A percentile compares a stretch with the other conserved stretches of the same genome.
phyloP scores from a whole-genome alignment of 148 eudicot genomes.

The Oxyria digyna region DNA sequence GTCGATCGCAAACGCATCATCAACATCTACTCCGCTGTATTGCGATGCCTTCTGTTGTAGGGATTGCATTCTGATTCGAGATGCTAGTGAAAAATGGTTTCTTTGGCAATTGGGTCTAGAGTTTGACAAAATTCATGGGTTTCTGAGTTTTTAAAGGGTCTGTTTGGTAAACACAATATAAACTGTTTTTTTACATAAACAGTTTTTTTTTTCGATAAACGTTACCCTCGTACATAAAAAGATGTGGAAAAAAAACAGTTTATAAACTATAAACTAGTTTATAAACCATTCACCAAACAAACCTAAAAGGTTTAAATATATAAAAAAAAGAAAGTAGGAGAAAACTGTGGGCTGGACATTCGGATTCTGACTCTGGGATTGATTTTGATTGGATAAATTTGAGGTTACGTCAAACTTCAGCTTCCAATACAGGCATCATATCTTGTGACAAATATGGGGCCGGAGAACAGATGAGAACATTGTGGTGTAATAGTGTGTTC shows the following conservation, averaged over 20 bases:
- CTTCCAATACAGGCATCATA: too few species aligned
- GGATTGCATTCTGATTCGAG: constrained; percentile 43
- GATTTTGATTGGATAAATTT: not conserved
- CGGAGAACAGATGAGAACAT: not conserved
- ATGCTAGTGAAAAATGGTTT: not conserved
- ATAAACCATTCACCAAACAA: too few species aligned
- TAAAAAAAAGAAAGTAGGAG: not conserved
- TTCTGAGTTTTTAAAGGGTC: not conserved
- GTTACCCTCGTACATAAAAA: too few species aligned
- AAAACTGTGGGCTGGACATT: constrained; percentile 1
- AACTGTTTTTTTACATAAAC: too few species aligned
- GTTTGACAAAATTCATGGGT: not conserved
- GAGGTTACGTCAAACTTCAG: too few species aligned
- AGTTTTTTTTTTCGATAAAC: too few species aligned
- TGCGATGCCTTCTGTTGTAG: constrained; percentile 76
- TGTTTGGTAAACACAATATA: too few species aligned
- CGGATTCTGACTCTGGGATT: not conserved
- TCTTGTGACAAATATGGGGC: too few species aligned
- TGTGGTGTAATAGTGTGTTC: not conserved
- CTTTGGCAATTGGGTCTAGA: not conserved
- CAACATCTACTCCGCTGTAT: constrained; percentile 57
- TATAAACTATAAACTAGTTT: too few species aligned
- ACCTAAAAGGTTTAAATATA: too few species aligned
- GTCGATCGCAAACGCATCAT: constrained; percentile 83
- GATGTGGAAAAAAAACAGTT: too few species aligned